These are phyloP conservation scores for Barnettozyma sp. DNA, from an alignment of 805 yeast species.

Conservation along the genomic window DNA sequence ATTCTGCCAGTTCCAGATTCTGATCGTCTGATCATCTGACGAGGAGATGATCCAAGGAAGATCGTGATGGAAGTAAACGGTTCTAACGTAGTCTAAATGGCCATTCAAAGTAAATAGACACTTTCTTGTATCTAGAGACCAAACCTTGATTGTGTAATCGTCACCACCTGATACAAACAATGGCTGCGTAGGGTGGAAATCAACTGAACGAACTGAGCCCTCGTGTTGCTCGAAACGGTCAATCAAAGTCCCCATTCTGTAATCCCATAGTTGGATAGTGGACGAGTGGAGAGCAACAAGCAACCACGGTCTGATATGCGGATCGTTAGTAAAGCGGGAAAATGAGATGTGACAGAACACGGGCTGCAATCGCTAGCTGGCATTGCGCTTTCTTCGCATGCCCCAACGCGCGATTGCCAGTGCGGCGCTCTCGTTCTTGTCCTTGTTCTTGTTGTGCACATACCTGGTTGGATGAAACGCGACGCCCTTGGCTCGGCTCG, in stretches of 20 bases:
- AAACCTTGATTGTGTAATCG: slow-evolving; percentile 89
- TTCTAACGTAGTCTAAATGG: slow-evolving; percentile 91
- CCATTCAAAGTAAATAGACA: slow-evolving; percentile 91
- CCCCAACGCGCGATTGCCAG: no score
- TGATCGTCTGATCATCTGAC: slow-evolving; percentile 96
- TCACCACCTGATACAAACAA: slow-evolving; percentile 96
- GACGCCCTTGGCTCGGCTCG: slow-evolving; percentile 95
- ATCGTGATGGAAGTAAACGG: slow-evolving; percentile 90
- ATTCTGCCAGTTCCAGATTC: slow-evolving; percentile 99
- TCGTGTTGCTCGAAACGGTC: slow-evolving; percentile 97
- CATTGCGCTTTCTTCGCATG: no score
- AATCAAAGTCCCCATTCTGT: slow-evolving; percentile 96
- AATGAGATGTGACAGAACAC: no score
- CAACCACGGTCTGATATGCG: slow-evolving; percentile 81
- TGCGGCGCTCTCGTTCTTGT: no score
- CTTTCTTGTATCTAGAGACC: slow-evolving; percentile 90
- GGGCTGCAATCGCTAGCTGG: no score
- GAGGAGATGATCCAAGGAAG: slow-evolving; percentile 96
- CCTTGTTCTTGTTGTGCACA: slow-evolving; percentile 17
- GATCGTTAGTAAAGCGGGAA: no score
- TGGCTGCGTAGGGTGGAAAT: slow-evolving; percentile 97
- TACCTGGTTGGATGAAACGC: slow-evolving; percentile 88
- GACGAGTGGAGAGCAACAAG: slow-evolving; percentile 91
- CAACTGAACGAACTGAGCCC: slow-evolving; percentile 95
- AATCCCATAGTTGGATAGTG: slow-evolving; percentile 99